Conservation (phyloP, 176 grass and related monocot species). For the Oryza glaberrima region DNA sequence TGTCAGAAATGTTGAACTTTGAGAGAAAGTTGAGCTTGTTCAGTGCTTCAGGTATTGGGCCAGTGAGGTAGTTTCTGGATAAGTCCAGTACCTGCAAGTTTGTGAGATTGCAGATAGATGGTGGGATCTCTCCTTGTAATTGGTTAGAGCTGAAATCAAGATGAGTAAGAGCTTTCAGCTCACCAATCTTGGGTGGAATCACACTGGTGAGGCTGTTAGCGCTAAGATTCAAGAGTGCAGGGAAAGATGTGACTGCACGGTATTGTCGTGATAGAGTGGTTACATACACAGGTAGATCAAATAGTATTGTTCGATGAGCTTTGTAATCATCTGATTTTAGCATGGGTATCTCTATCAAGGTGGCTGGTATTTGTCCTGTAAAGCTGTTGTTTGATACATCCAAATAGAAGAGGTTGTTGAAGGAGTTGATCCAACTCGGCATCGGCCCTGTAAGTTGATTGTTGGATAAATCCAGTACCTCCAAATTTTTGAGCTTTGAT, state of each 20-base stretch:
- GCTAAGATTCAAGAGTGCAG: background rate
- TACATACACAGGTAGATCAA: no score
- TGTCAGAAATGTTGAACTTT: constrained; percentile 12
- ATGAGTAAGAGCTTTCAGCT: background rate
- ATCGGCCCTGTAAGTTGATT: constrained; percentile 38
- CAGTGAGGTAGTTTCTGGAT: constrained; percentile 29
- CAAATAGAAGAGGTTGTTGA: constrained; percentile 29
- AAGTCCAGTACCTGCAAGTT: constrained; percentile 28
- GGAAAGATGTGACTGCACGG: background rate
- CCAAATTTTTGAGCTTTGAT: constrained; percentile 33
- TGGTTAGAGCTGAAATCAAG: constrained; percentile 2
- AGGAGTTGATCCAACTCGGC: constrained; percentile 26
- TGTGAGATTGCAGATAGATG: background rate
- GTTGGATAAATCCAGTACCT: background rate
- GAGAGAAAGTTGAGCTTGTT: constrained; percentile 27
- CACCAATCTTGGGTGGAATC: constrained; percentile 12
- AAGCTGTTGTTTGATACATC: constrained; percentile 41
- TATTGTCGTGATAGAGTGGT: background rate
- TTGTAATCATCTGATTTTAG: background rate
- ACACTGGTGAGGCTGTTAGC: background rate
- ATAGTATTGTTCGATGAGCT: no score
- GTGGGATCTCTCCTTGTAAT: constrained; percentile 25
- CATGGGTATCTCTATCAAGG: constrained; percentile 19
- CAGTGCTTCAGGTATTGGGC: background rate
- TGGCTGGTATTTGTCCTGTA: constrained; percentile 14